phyloP scores from a whole-genome alignment of 176 grass and related monocot genomes.

The Oryza punctata region DNA sequence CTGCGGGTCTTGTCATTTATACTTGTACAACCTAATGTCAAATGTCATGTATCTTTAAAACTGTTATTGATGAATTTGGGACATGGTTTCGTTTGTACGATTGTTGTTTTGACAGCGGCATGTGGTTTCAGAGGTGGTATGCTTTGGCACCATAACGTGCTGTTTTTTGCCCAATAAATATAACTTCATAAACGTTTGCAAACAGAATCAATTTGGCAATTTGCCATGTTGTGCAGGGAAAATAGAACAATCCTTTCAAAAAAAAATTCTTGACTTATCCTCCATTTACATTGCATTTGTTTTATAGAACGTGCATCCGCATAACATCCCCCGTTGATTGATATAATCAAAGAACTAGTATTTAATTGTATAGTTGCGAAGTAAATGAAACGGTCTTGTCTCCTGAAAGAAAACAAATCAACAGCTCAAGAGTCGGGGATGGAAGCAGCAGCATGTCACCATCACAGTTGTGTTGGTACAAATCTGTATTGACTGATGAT shows the following conservation, averaged over 20 bases:
- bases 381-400: constrained; percentile 24
- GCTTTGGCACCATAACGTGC: background rate
- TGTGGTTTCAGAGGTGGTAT: background rate
- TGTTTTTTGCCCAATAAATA: background rate
- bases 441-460: constrained; percentile 6
- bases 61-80: constrained; percentile 18
- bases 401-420: constrained; percentile 21
- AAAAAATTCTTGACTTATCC: background rate
- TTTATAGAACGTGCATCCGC: constrained; percentile 18
- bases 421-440: background rate
- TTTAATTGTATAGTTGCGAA: constrained; percentile 15
- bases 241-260: background rate
- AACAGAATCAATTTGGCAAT: background rate
- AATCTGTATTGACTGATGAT: background rate
- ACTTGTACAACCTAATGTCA: constrained; percentile 18
- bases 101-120: background rate
- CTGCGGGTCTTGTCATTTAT: constrained; percentile 6
- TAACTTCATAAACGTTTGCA: background rate
- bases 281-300: background rate
- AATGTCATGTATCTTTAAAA: background rate
- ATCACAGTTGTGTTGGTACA: constrained; percentile 3
- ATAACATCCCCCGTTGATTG: background rate
- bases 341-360: background rate
- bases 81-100: background rate
- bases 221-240: background rate